A percentile compares a stretch with the other conserved stretches of the same genome.
Conservation (phyloP, 2,329 filamentous ascomycete genomes). For the Fusarium equiseti region DNA sequence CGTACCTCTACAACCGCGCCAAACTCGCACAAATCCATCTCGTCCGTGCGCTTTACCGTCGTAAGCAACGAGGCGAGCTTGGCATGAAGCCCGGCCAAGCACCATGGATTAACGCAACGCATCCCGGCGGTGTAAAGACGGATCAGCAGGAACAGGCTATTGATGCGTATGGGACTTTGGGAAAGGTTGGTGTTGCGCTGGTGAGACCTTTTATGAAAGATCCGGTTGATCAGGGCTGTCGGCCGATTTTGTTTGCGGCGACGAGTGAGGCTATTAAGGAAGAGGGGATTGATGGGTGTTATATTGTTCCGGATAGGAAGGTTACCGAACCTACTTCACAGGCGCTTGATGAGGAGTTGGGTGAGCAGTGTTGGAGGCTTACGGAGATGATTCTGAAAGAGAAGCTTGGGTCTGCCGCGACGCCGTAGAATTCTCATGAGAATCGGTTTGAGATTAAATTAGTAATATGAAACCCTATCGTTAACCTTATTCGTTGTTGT, state of each 20-base stretch:
- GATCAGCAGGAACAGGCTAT: slow-evolving; percentile 14
- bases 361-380: background rate
- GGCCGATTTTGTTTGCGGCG: slow-evolving; percentile 12
- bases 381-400: slow-evolving; percentile 1
- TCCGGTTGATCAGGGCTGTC: slow-evolving; percentile 10
- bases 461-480: background rate
- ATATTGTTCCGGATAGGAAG: slow-evolving; percentile 13
- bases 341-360: slow-evolving; percentile 3
- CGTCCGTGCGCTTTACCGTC: background rate
- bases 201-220: slow-evolving; percentile 12
- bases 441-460: background rate
- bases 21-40: slow-evolving; percentile 11
- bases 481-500: background rate
- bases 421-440: background rate
- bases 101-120: slow-evolving; percentile 14
- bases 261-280: slow-evolving; percentile 3
- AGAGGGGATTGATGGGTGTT: slow-evolving; percentile 5
- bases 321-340: slow-evolving; percentile 3
- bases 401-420: background rate
- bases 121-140: slow-evolving; percentile 15
- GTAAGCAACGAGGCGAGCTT: background rate
- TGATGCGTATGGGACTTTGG: slow-evolving; percentile 10
- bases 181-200: slow-evolving; percentile 5
- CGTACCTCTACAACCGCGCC: slow-evolving; percentile 2
- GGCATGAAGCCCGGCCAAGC: slow-evolving; percentile 12